A percentile compares a stretch with the other conserved stretches of the same genome.
Conservation (phyloP, 352 stramenopile genomes). For the Globisporangium paroecandrum region DNA sequence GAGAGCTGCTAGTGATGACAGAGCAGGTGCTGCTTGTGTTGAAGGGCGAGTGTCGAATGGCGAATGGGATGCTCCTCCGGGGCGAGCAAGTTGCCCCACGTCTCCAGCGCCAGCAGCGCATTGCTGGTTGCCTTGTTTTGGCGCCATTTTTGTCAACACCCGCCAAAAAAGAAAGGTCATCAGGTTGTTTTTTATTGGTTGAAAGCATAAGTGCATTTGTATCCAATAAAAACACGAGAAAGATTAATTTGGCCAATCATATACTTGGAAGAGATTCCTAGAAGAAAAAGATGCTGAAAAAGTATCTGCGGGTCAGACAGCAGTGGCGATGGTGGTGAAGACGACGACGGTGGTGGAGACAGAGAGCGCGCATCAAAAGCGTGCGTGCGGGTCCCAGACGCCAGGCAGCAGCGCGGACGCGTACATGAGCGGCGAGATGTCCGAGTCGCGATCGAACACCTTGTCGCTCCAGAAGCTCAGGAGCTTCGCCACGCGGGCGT, state of each 20-base stretch:
- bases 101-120: neutral
- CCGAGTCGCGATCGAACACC: slow-evolving; percentile 30
- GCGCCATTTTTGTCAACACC: slow-evolving; percentile 10
- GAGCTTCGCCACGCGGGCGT: slow-evolving; percentile 16
- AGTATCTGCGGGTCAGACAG: slow-evolving; percentile 2
- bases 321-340: neutral
- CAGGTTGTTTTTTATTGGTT: neutral
- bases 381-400: slow-evolving; percentile 20
- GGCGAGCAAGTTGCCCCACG: slow-evolving; percentile 5
- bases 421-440: slow-evolving; percentile 50
- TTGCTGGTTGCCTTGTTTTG: slow-evolving; percentile 6
- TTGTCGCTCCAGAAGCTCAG: slow-evolving; percentile 24
- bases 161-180: neutral
- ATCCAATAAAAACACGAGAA: neutral
- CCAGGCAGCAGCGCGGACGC: slow-evolving; percentile 35
- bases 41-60: slow-evolving; percentile 3
- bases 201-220: neutral
- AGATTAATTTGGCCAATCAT: neutral
- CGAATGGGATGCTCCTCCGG: neutral
- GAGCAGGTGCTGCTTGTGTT: neutral
- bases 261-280: neutral
- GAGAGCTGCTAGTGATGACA: neutral
- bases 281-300: neutral
- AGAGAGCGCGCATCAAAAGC: neutral
- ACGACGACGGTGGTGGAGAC: neutral